Base-by-base conservation (phyloP, 2,329 filamentous ascomycete species). In the Penicillium thymicola region DNA sequence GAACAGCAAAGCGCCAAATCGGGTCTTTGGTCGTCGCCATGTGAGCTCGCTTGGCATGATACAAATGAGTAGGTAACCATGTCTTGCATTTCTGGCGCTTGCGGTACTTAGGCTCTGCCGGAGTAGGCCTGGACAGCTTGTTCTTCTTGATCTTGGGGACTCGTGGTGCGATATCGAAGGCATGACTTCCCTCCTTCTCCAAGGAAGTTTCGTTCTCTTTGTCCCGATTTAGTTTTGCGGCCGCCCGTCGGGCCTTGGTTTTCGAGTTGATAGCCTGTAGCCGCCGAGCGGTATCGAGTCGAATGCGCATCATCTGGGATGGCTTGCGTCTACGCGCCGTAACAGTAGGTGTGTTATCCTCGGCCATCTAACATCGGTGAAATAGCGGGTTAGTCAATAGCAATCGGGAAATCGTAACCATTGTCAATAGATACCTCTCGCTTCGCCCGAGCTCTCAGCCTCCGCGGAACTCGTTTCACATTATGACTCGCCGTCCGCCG, bases 401-500 rank as follows among this genome's bases (percentile, higher is more conserved):
- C 16, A 34, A n/a, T 38, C 32, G 11, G 2, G 13, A 10, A 38
- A 27, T 14, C 21, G 43, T 42, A 43, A 21, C 11, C 6, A 30
- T 16, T 36, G 32, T 34, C 28, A 43, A 48, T 44, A 63, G 36
- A 44, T 65, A 81, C 79, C 79, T 88, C 85, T 70, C 80, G 79
- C 66, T 79, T 83, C 1, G 91, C 92, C 63, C 89, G 83, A 38
- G 76, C 77, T 54, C 89, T 83, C 68, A 97, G 76, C 60, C 91
- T 80, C 69, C 87, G 88, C 2, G 94, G 94, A 16, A 99, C 88
- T 60, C 89, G 85, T 76, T 93, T 96, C 36, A 89, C 89, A 81
- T 99, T 97, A 76, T 99, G 94, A 72, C 92, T 96, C 21, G 93
- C 94, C 0, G 93, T 96, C 65, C 94, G 83, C 62, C 94, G 82